Percentiles rank a stretch among this genome's conserved stretches.
Evolutionary conservation across 2,329 filamentous ascomycete species (phyloP).

Genomic region (Pseudophaeomoniella oleicola): DNA sequence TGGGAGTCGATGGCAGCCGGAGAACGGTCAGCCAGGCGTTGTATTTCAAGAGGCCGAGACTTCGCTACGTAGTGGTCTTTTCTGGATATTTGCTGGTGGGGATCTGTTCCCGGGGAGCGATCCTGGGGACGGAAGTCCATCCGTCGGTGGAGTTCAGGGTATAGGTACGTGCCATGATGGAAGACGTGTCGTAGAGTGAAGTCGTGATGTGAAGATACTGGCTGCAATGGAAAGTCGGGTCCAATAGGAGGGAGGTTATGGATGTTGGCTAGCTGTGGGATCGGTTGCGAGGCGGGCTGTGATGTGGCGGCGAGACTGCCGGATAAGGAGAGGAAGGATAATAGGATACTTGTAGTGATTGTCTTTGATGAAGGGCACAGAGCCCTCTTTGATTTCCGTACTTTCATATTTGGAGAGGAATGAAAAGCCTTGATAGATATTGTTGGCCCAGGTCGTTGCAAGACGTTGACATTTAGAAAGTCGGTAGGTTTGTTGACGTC

Average conservation of each 20-base stretch:
- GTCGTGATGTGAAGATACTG: conserved; percentile 7
- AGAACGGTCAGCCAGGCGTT: conserved; percentile 67
- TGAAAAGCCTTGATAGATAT: no score
- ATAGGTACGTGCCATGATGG: conserved; percentile 71
- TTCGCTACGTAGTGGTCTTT: conserved; percentile 43
- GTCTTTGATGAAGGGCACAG: conserved; percentile 43
- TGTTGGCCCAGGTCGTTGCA: no score
- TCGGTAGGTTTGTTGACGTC: neutral
- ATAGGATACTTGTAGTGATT: conserved; percentile 47
- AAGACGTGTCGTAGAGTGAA: conserved; percentile 70
- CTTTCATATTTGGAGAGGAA: conserved; percentile 4
- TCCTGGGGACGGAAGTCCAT: conserved; percentile 40
- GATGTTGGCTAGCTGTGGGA: conserved; percentile 9
- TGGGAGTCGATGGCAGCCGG: conserved; percentile 64
- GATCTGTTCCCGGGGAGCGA: conserved; percentile 15
- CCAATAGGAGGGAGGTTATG: conserved; percentile 4
- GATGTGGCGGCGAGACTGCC: conserved; percentile 3
- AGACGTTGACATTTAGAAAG: no score
- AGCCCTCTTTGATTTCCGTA: conserved; percentile 4
- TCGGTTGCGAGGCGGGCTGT: conserved; percentile 1
- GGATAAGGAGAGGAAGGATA: conserved; percentile 52
- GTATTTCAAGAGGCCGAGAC: conserved; percentile 55
- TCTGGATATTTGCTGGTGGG: conserved; percentile 28
- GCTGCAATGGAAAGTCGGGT: conserved; percentile 4
- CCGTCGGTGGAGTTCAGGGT: conserved; percentile 63